phyloP scores from a whole-genome alignment of 1,139 yeast species.

The Yamadazyma diospyri region DNA sequence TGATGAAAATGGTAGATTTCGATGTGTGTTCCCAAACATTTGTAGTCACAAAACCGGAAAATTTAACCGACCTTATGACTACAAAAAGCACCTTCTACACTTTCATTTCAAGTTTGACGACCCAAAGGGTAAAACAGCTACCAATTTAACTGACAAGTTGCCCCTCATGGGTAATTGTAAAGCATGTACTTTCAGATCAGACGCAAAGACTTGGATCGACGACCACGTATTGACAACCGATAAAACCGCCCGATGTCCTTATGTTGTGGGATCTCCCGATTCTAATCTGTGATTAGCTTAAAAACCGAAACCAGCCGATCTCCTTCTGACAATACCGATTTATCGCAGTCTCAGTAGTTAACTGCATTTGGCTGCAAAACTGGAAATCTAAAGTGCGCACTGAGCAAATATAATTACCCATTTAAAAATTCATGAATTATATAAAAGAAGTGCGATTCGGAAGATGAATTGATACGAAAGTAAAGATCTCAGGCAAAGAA shows the following conservation, averaged over 20 bases:
- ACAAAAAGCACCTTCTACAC: conserved; percentile 45
- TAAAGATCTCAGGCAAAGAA: too few relatives aligned
- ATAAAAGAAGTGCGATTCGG: too few relatives aligned
- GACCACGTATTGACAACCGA: conserved; percentile 35
- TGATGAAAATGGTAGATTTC: conserved; percentile 45
- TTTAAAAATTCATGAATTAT: neutral
- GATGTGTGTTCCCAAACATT: conserved; percentile 42
- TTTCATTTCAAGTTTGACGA: conserved; percentile 45
- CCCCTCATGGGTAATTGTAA: conserved; percentile 38
- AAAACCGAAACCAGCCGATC: too few relatives aligned
- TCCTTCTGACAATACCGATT: too few relatives aligned
- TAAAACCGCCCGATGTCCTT: conserved; percentile 20
- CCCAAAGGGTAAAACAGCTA: conserved; percentile 40
- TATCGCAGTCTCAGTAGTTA: too few relatives aligned
- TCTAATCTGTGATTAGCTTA: neutral
- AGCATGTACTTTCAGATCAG: conserved; percentile 34
- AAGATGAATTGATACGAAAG: too few relatives aligned
- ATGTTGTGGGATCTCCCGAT: conserved; percentile 13
- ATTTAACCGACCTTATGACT: conserved; percentile 48
- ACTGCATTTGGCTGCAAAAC: too few relatives aligned
- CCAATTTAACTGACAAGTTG: conserved; percentile 42
- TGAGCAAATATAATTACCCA: conserved; percentile 7
- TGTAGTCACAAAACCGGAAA: conserved; percentile 46
- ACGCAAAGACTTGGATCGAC: conserved; percentile 42
- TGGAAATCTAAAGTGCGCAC: conserved; percentile 3